Percentiles rank a stretch among this genome's conserved stretches.
Conservation (phyloP, 1,139 yeast species). For the Saccharomyces uvarum region DNA sequence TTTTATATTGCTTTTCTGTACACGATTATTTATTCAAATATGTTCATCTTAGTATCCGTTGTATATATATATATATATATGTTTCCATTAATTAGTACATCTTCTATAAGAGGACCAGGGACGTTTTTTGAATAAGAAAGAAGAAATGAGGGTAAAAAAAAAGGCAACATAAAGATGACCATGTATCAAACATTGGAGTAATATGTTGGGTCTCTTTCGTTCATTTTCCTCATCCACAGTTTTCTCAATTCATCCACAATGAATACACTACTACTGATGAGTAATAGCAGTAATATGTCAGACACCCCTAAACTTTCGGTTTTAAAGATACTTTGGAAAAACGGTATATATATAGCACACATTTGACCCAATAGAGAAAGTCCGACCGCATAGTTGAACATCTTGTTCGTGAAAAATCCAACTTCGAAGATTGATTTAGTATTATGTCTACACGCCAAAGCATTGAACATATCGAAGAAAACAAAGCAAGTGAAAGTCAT, state of each 20-base stretch:
- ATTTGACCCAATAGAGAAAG: conserved; percentile 86
- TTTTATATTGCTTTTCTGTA: neutral
- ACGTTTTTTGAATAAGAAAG: neutral
- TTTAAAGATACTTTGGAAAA: conserved; percentile 84
- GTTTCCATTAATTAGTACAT: neutral
- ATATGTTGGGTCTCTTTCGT: conserved; percentile 14
- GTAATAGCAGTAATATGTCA: conserved; percentile 57
- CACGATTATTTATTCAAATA: neutral
- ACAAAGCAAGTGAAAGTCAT: conserved; percentile 98
- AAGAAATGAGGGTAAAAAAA: neutral
- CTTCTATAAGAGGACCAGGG: neutral
- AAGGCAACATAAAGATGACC: neutral
- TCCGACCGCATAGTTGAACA: conserved; percentile 91
- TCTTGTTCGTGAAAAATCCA: conserved; percentile 66
- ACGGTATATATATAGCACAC: conserved; percentile 87
- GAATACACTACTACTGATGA: conserved; percentile 72
- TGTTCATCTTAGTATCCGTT: neutral
- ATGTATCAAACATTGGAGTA: conserved; percentile 24
- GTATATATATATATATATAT: neutral
- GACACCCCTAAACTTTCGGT: conserved; percentile 74
- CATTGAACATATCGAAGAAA: conserved; percentile 91
- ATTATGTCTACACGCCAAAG: conserved; percentile 81
- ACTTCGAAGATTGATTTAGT: conserved; percentile 73
- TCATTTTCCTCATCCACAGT: conserved; percentile 28
- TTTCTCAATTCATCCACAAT: conserved; percentile 80